Conservation (phyloP, 2,329 filamentous ascomycete species). For the Teratosphaeria viscida region DNA sequence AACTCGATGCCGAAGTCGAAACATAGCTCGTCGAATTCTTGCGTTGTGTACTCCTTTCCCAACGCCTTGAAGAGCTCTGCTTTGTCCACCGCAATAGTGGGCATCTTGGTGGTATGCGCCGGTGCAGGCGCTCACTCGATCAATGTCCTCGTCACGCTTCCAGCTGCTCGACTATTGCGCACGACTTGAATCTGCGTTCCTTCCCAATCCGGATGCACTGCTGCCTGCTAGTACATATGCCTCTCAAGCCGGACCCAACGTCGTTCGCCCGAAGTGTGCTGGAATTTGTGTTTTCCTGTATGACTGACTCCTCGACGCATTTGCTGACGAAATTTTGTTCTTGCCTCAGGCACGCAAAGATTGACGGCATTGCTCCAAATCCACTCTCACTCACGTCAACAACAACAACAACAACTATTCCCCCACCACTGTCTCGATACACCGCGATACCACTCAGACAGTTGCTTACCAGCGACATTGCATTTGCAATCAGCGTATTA, state of each 20-base stretch:
- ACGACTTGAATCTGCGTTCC: neutral
- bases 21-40: slow-evolving; percentile 93
- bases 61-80: slow-evolving; percentile 89
- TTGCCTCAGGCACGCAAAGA: neutral
- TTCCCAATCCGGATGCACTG: neutral
- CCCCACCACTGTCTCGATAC: neutral
- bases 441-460: neutral
- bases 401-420: neutral
- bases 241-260: neutral
- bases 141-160: neutral
- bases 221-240: neutral
- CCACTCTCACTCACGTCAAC: neutral
- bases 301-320: neutral
- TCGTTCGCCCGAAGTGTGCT: neutral
- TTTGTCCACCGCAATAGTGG: slow-evolving; percentile 95
- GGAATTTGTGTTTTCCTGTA: neutral
- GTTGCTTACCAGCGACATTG: neutral
- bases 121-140: slow-evolving; percentile 1
- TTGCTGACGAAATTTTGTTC: neutral
- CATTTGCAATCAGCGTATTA: neutral
- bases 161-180: neutral
- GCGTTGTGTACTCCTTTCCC: slow-evolving; percentile 79
- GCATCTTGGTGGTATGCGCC: slow-evolving; percentile 53
- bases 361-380: neutral
- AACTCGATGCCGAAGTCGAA: slow-evolving; percentile 99